Evolutionary conservation across 768 basidiomycete genomes (phyloP), one percentile per base, ranked within the genome.

Genomic region (Pleurotus cornucopiae): DNA sequence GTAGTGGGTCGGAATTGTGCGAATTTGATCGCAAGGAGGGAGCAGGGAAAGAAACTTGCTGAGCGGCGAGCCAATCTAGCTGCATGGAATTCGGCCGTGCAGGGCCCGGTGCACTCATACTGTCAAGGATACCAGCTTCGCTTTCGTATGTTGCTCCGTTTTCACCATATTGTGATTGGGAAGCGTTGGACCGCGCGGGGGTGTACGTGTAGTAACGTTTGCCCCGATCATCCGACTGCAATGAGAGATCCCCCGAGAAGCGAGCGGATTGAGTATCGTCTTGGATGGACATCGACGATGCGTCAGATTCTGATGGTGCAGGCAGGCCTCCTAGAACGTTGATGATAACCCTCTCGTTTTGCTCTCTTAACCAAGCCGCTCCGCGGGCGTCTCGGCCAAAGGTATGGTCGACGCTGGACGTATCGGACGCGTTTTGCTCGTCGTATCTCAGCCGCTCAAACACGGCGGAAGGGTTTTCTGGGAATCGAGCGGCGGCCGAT

Each of bases 361-460:
- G 93, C 62, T 94, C 91, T 37, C 81, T 79, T 44, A 96, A 68
- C 93, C 93, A 95, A 23, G 86, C 82, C 5, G 82, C 83, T 0
- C 90, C 89, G 6, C 89, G 81, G 64, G 88, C 84, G 54, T 77
- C 78, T 5, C 78, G 77, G n/a, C 76, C 73, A 20, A 80, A 67
- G 21, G 75, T 68, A 55, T 74, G 70, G 18, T 80, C 70, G 4
- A 76, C 64, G 44, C 73, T 73, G 1, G 77, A 75, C 18, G 66
- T 57, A 59, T 76, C 73, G 51, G 75, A 75, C 46, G 69, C 69
- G 14, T 70, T 63, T 5, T 69, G 69, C 61, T 84, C 82, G 26
- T 78, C 70, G 9, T 80, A 63, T 59, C 78, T 84, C 39, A 86
- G 70, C 1, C 77, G 77, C 61, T 85, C 82, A 59, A 86, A 84